phyloP scores from a whole-genome alignment of 352 stramenopile species.

The Plasmopara viticola region DNA sequence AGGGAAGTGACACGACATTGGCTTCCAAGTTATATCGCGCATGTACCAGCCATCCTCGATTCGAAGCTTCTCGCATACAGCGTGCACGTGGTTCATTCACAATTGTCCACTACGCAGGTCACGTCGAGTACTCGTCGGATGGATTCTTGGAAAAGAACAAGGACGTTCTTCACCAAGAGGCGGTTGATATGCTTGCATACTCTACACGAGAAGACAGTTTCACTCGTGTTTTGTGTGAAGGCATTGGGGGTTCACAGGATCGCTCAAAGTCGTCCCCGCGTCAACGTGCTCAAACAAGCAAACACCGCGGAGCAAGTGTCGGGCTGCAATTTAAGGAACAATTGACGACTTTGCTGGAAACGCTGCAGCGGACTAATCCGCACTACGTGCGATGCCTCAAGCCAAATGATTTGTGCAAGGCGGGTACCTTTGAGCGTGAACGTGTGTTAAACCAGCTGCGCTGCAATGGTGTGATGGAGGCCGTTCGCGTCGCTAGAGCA shows the following conservation, averaged over 20 bases:
- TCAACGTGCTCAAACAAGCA: conserved; percentile 52
- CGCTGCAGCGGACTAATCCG: conserved; percentile 59
- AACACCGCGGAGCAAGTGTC: conserved; percentile 71
- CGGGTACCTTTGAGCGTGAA: conserved; percentile 50
- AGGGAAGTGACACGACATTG: conserved; percentile 75
- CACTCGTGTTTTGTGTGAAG: conserved; percentile 60
- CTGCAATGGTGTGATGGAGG: conserved; percentile 82
- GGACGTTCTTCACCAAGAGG: conserved; percentile 75
- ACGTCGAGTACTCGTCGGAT: conserved; percentile 69
- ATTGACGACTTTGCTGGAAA: conserved; percentile 65
- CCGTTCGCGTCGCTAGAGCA: conserved; percentile 75
- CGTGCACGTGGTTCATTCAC: conserved; percentile 65
- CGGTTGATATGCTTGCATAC: conserved; percentile 72
- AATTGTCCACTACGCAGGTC: conserved; percentile 76
- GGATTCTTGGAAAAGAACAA: conserved; percentile 87
- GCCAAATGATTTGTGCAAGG: conserved; percentile 74
- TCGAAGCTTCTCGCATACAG: conserved; percentile 72
- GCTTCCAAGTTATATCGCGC: conserved; percentile 77
- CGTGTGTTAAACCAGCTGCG: conserved; percentile 82
- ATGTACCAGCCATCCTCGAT: conserved; percentile 53
- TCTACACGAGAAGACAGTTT: conserved; percentile 70
- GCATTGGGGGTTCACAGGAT: conserved; percentile 33
- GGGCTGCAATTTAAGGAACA: conserved; percentile 85
- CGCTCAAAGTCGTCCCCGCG: conserved; percentile 48
- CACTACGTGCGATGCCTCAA: conserved; percentile 90